A percentile compares a stretch with the other conserved stretches of the same genome.
These are phyloP conservation scores for Gaeumannomyces sp. DNA, from an alignment of 2,329 filamentous ascomycete species.

Conservation along the genomic window DNA sequence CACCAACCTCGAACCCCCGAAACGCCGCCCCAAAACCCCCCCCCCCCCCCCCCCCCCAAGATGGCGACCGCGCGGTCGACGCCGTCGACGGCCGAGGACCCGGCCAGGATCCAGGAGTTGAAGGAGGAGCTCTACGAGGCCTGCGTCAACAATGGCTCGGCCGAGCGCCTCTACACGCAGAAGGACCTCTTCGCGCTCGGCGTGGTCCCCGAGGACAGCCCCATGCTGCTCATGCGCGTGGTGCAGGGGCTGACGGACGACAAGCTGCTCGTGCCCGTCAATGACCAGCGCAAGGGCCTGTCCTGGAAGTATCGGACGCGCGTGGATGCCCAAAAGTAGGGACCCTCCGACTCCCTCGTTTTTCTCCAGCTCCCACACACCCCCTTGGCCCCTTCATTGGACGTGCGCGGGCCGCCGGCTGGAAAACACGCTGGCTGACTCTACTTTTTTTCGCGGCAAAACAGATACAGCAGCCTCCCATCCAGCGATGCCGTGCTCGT, in stretches of 20 bases:
- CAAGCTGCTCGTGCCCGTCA: constrained; percentile 49
- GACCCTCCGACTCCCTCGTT: not conserved
- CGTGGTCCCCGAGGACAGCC: constrained; percentile 49
- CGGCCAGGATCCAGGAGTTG: constrained; percentile 41
- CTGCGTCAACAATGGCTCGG: constrained; percentile 42
- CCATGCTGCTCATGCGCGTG: constrained; percentile 47
- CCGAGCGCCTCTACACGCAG: constrained; percentile 49
- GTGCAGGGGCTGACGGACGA: constrained; percentile 54
- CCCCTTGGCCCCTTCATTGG: not conserved
- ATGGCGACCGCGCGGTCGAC: constrained; percentile 18
- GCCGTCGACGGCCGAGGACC: constrained; percentile 19
- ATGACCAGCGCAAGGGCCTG: constrained; percentile 35
- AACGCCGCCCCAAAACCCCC: too few relatives aligned
- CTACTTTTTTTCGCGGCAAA: not conserved
- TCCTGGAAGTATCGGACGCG: constrained; percentile 54
- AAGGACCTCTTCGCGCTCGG: constrained; percentile 50
- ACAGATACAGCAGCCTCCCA: constrained; percentile 51
- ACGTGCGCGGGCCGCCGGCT: not conserved
- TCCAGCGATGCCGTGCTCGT: constrained; percentile 76
- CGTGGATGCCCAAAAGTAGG: constrained; percentile 57
- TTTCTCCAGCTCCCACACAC: constrained; percentile 7
- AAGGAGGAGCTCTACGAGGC: constrained; percentile 53
- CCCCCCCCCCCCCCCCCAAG: not conserved
- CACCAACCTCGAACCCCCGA: not conserved
- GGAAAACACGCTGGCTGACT: not conserved